Evolutionary conservation across 2,329 filamentous ascomycete genomes (phyloP), one percentile per base, ranked within the genome.

Genomic region (Hymenoscyphus occultus): DNA sequence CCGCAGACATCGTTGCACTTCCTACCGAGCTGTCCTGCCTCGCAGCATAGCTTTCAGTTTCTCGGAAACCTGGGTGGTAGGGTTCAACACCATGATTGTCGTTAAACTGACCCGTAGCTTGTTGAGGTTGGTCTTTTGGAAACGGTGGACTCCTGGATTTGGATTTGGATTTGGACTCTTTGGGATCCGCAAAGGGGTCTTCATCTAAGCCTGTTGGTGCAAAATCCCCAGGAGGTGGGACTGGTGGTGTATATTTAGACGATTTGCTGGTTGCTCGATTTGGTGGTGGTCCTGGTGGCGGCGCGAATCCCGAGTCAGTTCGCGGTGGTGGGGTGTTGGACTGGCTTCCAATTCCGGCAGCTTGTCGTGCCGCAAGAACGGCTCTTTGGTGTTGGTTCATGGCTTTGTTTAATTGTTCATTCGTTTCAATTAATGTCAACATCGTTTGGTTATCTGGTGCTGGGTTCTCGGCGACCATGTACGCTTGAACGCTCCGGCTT

Each of bases 391-490:
- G 92, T 74, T 92, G 88, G 69, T 88, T 95, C 51, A 94, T 82
- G 0, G 93, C 89, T 56, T 91, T 86, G 67, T 92, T 91, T 39
- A 99, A 82, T 75, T 94, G 90, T 77, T 98, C 95, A 75, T 96
- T 97, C 14, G 92, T 95, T 77, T 97, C 93, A 73, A 99, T 97
- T 67, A 99, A 81, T 14, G 88, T 93, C 75, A 95, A 88, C 85
- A 98, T 92, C 0, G 94, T 98, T 71, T 97, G 90, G 73, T 97
- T 94, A 76, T 98, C 95, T 0, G 94, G 93, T 0, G 86, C 76
- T 0, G 94, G 93, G 74, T 92, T 85, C 64, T 90, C 88, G 58
- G 88, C 86, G 54, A 88, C 83, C 82, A 98, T 97, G 78, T 96
- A 98, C 39, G 83, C 83, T 74, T 97, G 93, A 71, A 98, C 87